Conservation (phyloP, 441 rosid genomes). For the Populus hybrid region DNA sequence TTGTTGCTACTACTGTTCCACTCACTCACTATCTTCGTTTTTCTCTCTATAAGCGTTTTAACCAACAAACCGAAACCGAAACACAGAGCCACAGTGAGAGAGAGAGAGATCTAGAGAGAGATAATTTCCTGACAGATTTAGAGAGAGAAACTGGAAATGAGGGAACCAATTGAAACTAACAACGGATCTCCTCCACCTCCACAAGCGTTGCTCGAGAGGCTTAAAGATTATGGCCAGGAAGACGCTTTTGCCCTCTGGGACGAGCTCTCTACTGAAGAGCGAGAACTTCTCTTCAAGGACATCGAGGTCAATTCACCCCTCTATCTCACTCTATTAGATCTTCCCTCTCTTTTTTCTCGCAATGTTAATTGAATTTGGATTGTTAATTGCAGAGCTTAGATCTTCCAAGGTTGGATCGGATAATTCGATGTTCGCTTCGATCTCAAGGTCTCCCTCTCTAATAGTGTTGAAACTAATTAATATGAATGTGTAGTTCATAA, state of each 20-base stretch:
- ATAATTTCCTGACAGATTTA: neutral
- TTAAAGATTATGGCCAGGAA: constrained; percentile 96
- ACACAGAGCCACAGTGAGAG: neutral
- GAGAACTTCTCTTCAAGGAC: constrained; percentile 69
- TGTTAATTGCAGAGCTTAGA: constrained; percentile 57
- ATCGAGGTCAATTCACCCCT: constrained; percentile 54
- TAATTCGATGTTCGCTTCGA: constrained; percentile 82
- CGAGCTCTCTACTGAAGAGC: constrained; percentile 79
- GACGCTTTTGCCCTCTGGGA: constrained; percentile 85
- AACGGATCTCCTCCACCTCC: constrained; percentile 44
- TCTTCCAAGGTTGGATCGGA: constrained; percentile 94
- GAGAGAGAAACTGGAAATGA: constrained; percentile 12
- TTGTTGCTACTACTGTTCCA: constrained; percentile 50
- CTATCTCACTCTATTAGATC: neutral
- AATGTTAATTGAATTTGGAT: neutral
- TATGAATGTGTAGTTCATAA: neutral
- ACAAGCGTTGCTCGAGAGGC: constrained; percentile 76
- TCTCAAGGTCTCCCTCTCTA: constrained; percentile 65
- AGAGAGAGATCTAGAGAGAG: constrained; percentile 6
- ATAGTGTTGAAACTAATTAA: neutral
- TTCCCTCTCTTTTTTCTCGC: neutral
- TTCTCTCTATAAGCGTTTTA: neutral
- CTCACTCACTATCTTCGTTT: constrained; percentile 12
- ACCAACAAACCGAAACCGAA: constrained; percentile 1
- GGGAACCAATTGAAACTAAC: constrained; percentile 21